These are phyloP conservation scores for Verticillium zaregamsianum DNA, from an alignment of 2,329 filamentous ascomycete species.

Conservation along the genomic window DNA sequence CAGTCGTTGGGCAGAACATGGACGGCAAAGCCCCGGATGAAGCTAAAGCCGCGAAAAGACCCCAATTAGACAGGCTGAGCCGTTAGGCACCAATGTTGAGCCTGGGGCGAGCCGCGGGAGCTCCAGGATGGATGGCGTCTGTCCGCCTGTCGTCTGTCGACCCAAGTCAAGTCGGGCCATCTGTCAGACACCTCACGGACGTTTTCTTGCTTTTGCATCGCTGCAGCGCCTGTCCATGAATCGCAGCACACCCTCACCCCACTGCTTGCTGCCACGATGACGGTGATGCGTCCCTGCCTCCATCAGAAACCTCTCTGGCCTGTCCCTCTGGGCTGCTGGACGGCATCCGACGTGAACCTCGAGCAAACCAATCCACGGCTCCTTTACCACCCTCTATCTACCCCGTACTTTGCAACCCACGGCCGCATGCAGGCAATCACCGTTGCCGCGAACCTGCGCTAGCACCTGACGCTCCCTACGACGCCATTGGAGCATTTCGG, in stretches of 20 bases:
- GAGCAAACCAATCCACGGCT: neutral
- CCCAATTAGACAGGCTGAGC: neutral
- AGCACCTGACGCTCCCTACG: neutral
- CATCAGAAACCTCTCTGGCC: no score
- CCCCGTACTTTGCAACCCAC: neutral
- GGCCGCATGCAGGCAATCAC: neutral
- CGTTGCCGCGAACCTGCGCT: slow-evolving; percentile 3
- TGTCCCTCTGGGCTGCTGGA: neutral
- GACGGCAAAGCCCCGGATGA: neutral
- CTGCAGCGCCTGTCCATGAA: neutral
- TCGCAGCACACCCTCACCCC: neutral
- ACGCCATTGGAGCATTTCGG: neutral
- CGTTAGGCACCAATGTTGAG: neutral
- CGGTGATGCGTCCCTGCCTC: no score
- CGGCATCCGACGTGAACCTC: neutral
- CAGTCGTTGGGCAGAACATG: neutral
- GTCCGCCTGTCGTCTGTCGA: neutral
- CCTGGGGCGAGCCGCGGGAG: neutral
- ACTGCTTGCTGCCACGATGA: neutral
- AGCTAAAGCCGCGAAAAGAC: neutral
- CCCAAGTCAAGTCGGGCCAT: neutral
- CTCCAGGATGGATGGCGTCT: neutral
- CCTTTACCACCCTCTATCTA: neutral
- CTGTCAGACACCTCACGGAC: neutral
- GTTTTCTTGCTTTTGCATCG: neutral